These are phyloP conservation scores for Candida boidinii DNA, from an alignment of 805 yeast species.

Conservation along the genomic window DNA sequence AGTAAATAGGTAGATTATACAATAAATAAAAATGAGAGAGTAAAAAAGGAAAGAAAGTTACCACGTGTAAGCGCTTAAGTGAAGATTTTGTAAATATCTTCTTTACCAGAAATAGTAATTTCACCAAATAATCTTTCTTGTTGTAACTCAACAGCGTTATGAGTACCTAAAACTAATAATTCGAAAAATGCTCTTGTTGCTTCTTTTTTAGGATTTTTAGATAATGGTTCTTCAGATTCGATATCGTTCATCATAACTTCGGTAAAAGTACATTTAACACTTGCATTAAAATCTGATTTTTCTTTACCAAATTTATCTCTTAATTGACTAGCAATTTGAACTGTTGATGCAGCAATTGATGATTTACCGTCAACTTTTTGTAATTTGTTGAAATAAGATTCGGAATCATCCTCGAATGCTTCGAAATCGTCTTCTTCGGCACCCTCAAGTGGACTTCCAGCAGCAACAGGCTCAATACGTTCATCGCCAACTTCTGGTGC, in stretches of 20 bases:
- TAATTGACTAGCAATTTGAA: conserved; percentile 42
- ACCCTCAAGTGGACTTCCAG: neutral
- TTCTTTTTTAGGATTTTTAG: conserved; percentile 37
- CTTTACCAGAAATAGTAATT: conserved; percentile 33
- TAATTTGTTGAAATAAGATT: too few species aligned
- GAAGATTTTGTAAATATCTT: conserved; percentile 9
- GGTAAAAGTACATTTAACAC: conserved; percentile 22
- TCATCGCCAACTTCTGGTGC: conserved; percentile 6
- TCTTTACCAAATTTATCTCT: conserved; percentile 22
- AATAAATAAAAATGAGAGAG: too few species aligned
- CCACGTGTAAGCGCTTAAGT: too few species aligned
- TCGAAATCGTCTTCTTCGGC: conserved; percentile 1
- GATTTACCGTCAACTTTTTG: too few species aligned
- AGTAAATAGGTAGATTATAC: too few species aligned
- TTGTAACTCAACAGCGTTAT: conserved; percentile 55
- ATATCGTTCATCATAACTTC: conserved; percentile 33
- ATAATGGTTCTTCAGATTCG: conserved; percentile 23
- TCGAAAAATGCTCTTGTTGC: conserved; percentile 77
- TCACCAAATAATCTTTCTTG: conserved; percentile 57
- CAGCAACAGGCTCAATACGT: conserved; percentile 1
- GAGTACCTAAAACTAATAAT: conserved; percentile 70
- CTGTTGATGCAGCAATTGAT: conserved; percentile 40
- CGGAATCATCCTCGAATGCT: conserved; percentile 3
- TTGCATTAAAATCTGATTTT: conserved; percentile 1
- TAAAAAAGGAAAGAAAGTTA: too few species aligned